Percentiles rank a stretch among this genome's conserved stretches.
These are phyloP conservation scores for Amanita polypyramis DNA, from an alignment of 768 basidiomycete genomes.

Conservation along the genomic window DNA sequence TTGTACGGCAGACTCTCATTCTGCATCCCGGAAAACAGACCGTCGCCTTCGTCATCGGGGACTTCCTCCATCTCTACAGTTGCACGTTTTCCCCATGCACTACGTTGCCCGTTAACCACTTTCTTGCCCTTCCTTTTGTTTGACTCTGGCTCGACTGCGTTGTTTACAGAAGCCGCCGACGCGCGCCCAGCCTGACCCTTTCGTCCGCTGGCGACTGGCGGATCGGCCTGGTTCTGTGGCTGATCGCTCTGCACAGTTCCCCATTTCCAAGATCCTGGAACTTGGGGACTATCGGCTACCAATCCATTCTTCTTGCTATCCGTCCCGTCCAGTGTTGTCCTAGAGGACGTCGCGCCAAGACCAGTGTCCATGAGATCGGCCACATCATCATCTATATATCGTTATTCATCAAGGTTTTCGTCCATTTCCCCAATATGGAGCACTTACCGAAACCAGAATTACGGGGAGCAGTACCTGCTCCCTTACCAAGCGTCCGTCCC, in stretches of 20 bases:
- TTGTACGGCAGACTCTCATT: slow-evolving; percentile 4
- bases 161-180: background rate
- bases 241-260: background rate
- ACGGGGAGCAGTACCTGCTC: background rate
- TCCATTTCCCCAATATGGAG: background rate
- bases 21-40: background rate
- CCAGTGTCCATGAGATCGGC: background rate
- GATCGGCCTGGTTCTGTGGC: background rate
- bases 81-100: background rate
- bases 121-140: slow-evolving; percentile 2
- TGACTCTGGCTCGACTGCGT: background rate
- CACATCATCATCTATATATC: background rate
- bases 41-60: slow-evolving; percentile 5
- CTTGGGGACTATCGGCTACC: background rate
- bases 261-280: slow-evolving; percentile 5
- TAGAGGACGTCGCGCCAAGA: background rate
- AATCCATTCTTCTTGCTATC: background rate
- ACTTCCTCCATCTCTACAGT: slow-evolving; percentile 6
- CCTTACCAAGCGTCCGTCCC: background rate
- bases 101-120: background rate
- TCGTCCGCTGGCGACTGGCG: background rate
- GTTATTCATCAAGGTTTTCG: background rate
- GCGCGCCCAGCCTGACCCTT: background rate
- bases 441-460: slow-evolving; percentile 1
- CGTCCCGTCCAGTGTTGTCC: slow-evolving; percentile 1